A percentile compares a stretch with the other conserved stretches of the same genome.
phyloP scores from a whole-genome alignment of 305 asterid genomes.

The Fraxinus baroniana region DNA sequence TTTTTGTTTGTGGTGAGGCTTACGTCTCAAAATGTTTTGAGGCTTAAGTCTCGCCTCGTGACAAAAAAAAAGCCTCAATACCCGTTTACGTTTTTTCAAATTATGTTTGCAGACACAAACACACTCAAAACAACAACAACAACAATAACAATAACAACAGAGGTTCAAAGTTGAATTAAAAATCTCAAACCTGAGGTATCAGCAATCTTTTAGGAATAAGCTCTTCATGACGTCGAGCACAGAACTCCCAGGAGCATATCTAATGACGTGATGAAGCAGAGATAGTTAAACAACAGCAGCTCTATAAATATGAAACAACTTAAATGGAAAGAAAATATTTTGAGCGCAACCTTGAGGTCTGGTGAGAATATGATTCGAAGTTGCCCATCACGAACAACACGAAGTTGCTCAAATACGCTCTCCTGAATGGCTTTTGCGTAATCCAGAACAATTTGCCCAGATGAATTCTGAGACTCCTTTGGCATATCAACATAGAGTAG shows the following conservation, averaged over 20 bases:
- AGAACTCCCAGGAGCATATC: slow-evolving; percentile 93
- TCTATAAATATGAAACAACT: slow-evolving; percentile 8
- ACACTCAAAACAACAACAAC: not conserved
- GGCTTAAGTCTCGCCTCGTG: too few relatives aligned
- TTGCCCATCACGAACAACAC: slow-evolving; percentile 81
- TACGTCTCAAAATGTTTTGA: too few relatives aligned
- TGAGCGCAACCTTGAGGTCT: slow-evolving; percentile 62
- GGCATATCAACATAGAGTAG: slow-evolving; percentile 80
- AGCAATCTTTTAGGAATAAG: slow-evolving; percentile 71
- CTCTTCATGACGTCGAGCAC: slow-evolving; percentile 86
- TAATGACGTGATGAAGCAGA: slow-evolving; percentile 28
- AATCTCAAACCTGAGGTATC: slow-evolving; percentile 60
- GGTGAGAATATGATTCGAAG: slow-evolving; percentile 78
- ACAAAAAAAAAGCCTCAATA: too few relatives aligned
- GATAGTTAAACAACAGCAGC: slow-evolving; percentile 13
- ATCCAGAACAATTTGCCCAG: slow-evolving; percentile 75
- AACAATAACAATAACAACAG: not conserved
- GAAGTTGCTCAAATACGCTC: slow-evolving; percentile 79
- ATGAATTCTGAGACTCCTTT: slow-evolving; percentile 67
- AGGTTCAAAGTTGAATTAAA: not conserved
- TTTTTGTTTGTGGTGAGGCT: too few relatives aligned
- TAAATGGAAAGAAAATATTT: slow-evolving; percentile 4
- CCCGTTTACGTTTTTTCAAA: too few relatives aligned
- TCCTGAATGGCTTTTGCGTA: slow-evolving; percentile 83
- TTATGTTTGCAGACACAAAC: not conserved